A percentile compares a stretch with the other conserved stretches of the same genome.
Conservation (phyloP, 129 eudicot species). For the Arctium lappa region DNA sequence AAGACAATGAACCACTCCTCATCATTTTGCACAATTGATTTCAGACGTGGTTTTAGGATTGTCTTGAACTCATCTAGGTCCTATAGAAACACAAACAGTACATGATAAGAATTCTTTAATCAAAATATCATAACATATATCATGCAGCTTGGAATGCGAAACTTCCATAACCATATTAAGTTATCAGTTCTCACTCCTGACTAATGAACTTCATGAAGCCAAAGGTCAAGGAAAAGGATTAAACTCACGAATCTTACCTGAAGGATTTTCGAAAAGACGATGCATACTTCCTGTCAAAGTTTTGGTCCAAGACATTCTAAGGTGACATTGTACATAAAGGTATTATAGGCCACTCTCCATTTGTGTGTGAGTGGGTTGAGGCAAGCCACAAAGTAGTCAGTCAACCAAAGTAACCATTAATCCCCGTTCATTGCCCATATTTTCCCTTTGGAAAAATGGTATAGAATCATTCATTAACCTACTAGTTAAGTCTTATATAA, state of each 20-base stretch:
- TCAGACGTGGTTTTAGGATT: conserved; percentile 87
- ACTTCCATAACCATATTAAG: background rate
- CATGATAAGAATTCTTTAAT: background rate
- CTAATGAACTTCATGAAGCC: background rate
- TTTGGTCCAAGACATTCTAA: background rate
- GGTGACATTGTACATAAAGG: background rate
- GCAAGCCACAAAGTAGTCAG: background rate
- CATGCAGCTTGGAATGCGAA: background rate
- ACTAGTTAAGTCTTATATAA: background rate
- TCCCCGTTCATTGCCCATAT: background rate
- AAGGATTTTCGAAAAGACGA: background rate
- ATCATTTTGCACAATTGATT: conserved; percentile 86
- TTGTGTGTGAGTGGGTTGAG: background rate
- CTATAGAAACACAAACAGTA: conserved; percentile 29
- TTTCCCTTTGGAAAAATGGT: background rate
- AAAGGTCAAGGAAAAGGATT: background rate
- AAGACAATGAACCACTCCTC: conserved; percentile 96
- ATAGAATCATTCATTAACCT: background rate
- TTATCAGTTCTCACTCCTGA: background rate
- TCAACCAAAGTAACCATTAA: background rate
- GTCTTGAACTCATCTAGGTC: conserved; percentile 97
- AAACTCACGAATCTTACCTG: background rate
- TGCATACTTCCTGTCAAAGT: background rate
- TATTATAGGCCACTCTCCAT: background rate
- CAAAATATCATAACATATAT: background rate